Percentiles rank a stretch among this genome's conserved stretches.
These are phyloP conservation scores for Vicia faba DNA, from an alignment of 306 rosid species.

Conservation along the genomic window DNA sequence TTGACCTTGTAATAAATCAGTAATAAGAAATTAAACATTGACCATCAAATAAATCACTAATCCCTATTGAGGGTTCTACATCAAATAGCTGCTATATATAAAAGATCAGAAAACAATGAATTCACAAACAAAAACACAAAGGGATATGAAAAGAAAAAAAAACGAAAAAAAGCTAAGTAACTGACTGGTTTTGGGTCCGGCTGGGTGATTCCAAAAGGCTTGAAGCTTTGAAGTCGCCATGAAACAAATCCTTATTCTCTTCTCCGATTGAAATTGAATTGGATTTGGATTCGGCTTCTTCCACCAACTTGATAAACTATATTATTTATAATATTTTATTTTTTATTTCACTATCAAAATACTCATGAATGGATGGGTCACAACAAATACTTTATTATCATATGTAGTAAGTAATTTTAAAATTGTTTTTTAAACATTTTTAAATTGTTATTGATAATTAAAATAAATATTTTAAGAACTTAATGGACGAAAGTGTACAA, in stretches of 20 bases:
- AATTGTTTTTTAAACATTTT: no score
- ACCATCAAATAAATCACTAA: neutral
- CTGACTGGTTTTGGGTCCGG: constrained; percentile 99
- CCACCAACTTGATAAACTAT: neutral
- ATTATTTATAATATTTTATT: neutral
- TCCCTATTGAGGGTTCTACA: neutral
- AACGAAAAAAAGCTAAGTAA: constrained; percentile 22
- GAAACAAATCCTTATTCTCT: constrained; percentile 25
- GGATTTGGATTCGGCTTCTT: neutral
- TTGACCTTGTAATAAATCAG: neutral
- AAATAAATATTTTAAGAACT: no score
- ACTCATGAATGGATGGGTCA: no score
- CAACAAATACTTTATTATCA: no score
- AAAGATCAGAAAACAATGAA: constrained; percentile 1
- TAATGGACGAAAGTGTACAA: no score
- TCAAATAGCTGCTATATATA: neutral
- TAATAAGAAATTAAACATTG: neutral
- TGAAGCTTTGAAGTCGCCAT: constrained; percentile 96
- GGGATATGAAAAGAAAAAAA: neutral
- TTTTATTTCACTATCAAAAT: no score
- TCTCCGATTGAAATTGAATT: constrained; percentile 29
- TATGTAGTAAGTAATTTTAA: no score
- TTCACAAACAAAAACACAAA: no score
- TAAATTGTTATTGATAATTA: no score
- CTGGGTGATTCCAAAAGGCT: constrained; percentile 94